Evolutionary conservation across 352 stramenopile species (phyloP).

Genomic region (Pythium graminicola): DNA sequence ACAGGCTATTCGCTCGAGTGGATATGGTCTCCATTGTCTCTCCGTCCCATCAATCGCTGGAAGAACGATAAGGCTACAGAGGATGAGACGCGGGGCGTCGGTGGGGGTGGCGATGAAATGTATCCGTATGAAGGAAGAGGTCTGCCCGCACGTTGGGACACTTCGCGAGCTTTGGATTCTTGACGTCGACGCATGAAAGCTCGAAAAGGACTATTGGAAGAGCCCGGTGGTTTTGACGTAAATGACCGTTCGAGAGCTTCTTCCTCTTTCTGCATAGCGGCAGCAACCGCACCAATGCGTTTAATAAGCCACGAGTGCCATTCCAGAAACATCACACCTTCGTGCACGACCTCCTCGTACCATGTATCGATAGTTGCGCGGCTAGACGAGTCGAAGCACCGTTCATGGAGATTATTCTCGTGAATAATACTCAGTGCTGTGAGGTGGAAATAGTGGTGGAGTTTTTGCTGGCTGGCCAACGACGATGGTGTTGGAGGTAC

Average conservation of each 20-base stretch:
- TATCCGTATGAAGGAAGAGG: slow-evolving; percentile 8
- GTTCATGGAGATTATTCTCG: slow-evolving; percentile 75
- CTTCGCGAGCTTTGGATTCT: slow-evolving; percentile 2
- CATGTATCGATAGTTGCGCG: slow-evolving; percentile 79
- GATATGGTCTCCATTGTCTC: slow-evolving; percentile 18
- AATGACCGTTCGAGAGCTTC: slow-evolving; percentile 18
- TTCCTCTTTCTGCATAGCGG: slow-evolving; percentile 38
- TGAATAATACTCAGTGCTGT: slow-evolving; percentile 83
- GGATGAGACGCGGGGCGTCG: slow-evolving; percentile 39
- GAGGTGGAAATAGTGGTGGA: slow-evolving; percentile 85
- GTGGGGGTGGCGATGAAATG: slow-evolving; percentile 2
- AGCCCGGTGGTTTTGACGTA: not conserved
- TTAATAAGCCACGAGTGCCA: slow-evolving; percentile 84
- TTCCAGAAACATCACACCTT: slow-evolving; percentile 65
- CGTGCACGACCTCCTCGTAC: slow-evolving; percentile 69
- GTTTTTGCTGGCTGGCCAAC: slow-evolving; percentile 70
- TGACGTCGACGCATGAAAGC: slow-evolving; percentile 15
- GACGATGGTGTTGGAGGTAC: slow-evolving; percentile 47
- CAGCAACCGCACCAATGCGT: slow-evolving; percentile 60
- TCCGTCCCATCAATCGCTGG: slow-evolving; percentile 36
- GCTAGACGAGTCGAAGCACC: slow-evolving; percentile 73
- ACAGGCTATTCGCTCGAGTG: slow-evolving; percentile 3
- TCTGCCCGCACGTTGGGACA: not conserved
- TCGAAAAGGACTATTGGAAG: slow-evolving; percentile 22
- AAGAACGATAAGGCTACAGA: slow-evolving; percentile 67